These are phyloP conservation scores for Posidonia australis DNA, from an alignment of 106 monocot genomes.

Conservation along the genomic window DNA sequence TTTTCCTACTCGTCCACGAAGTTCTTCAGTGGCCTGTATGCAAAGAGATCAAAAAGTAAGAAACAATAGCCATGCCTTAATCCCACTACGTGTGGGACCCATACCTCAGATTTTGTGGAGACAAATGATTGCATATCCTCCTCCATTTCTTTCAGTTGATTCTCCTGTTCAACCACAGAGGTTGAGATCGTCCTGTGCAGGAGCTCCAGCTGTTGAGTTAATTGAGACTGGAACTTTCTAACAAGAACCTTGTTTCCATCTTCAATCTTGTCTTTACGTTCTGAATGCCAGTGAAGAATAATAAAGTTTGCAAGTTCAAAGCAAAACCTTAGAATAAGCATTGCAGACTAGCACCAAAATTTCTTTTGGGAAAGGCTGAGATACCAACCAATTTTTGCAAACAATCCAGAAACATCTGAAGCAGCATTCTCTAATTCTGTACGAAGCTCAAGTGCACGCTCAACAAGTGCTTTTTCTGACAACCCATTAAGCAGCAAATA, in stretches of 20 bases:
- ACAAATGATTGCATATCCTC: slow-evolving; percentile 92
- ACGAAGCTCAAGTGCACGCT: slow-evolving; percentile 70
- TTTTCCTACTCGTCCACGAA: slow-evolving; percentile 44
- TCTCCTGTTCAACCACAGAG: slow-evolving; percentile 85
- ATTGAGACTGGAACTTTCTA: slow-evolving; percentile 62
- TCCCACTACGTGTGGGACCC: no score
- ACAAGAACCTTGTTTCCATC: slow-evolving; percentile 64
- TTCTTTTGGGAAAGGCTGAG: not conserved
- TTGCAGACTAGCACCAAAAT: not conserved
- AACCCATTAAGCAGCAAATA: not conserved
- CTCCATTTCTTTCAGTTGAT: slow-evolving; percentile 87
- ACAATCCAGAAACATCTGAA: slow-evolving; percentile 84
- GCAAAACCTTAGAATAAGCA: no score
- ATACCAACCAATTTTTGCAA: slow-evolving; percentile 82
- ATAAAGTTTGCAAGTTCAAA: not conserved
- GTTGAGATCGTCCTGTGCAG: slow-evolving; percentile 77
- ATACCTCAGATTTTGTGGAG: slow-evolving; percentile 70
- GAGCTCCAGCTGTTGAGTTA: slow-evolving; percentile 70
- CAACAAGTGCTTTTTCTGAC: slow-evolving; percentile 79
- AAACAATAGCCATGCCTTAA: no score
- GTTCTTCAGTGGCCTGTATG: slow-evolving; percentile 63
- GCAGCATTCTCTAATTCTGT: slow-evolving; percentile 80
- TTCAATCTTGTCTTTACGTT: slow-evolving; percentile 84
- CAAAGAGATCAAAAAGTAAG: not conserved
- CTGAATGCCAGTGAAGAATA: slow-evolving; percentile 22